A percentile compares a stretch with the other conserved stretches of the same genome.
Evolutionary conservation across 306 rosid genomes (phyloP).

Genomic region (Quercus mongolica): DNA sequence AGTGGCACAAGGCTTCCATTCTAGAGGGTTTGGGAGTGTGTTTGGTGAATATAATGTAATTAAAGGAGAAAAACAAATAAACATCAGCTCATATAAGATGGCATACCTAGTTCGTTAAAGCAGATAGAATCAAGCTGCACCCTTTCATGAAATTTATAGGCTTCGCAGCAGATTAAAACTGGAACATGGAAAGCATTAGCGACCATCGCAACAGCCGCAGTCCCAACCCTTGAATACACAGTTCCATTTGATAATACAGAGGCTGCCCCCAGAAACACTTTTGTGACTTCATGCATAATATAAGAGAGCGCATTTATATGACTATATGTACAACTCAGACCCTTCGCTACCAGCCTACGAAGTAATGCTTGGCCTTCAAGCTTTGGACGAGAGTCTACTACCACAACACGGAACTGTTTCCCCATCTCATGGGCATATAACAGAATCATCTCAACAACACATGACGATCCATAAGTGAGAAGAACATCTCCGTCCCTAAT

Average conservation of each 20-base stretch:
- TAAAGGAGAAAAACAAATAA: conserved; percentile 4
- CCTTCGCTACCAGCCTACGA: conserved; percentile 59
- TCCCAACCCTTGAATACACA: conserved; percentile 87
- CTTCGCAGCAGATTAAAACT: conserved; percentile 87
- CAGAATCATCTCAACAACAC: conserved; percentile 74
- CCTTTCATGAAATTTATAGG: conserved; percentile 92
- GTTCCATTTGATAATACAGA: conserved; percentile 77
- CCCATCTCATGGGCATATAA: conserved; percentile 71
- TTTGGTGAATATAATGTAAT: too few species aligned
- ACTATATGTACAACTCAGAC: conserved; percentile 77
- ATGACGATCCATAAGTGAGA: conserved; percentile 72
- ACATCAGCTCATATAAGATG: conserved; percentile 8
- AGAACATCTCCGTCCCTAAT: conserved; percentile 83
- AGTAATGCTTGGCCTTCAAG: conserved; percentile 80
- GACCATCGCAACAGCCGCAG: conserved; percentile 90
- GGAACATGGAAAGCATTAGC: conserved; percentile 82
- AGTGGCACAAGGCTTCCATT: neutral
- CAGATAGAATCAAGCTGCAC: conserved; percentile 94
- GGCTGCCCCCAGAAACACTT: conserved; percentile 81
- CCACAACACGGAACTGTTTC: conserved; percentile 72
- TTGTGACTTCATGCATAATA: conserved; percentile 80
- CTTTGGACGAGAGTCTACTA: conserved; percentile 89
- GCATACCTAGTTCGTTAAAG: conserved; percentile 77
- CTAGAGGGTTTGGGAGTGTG: neutral
- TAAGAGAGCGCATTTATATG: conserved; percentile 80